These are phyloP conservation scores for Phytophthora tentaculata DNA, from an alignment of 352 stramenopile species.

Conservation along the genomic window DNA sequence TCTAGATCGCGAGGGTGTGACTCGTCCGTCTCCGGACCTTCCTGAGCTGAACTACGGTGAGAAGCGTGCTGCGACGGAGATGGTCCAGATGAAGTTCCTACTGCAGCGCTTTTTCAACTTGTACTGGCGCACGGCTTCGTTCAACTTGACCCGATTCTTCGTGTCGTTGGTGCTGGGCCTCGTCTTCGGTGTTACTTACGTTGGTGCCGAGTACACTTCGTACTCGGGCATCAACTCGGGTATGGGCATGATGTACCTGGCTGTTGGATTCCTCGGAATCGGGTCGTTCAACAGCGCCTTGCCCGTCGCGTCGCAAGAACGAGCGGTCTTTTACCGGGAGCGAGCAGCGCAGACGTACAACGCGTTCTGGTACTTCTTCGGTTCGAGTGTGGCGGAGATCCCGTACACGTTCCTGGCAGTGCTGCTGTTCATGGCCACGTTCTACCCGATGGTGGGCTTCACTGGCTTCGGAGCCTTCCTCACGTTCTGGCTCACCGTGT, in stretches of 20 bases:
- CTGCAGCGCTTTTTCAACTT: slow-evolving; percentile 58
- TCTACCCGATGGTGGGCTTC: not conserved
- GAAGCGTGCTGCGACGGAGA: slow-evolving; percentile 35
- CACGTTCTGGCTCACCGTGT: slow-evolving; percentile 22
- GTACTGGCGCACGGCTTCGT: slow-evolving; percentile 74
- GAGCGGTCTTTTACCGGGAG: slow-evolving; percentile 77
- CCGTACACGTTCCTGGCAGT: not conserved
- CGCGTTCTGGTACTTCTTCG: not conserved
- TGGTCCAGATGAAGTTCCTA: slow-evolving; percentile 42
- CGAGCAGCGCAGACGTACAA: not conserved
- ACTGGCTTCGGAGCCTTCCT: not conserved
- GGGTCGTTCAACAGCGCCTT: slow-evolving; percentile 70
- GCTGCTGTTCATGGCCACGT: not conserved
- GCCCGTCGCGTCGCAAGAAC: slow-evolving; percentile 68
- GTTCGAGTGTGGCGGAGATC: not conserved
- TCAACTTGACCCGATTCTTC: slow-evolving; percentile 45
- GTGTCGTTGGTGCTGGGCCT: slow-evolving; percentile 33
- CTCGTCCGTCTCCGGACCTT: slow-evolving; percentile 28
- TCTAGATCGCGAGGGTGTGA: slow-evolving; percentile 39
- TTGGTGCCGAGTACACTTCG: slow-evolving; percentile 24
- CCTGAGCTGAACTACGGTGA: slow-evolving; percentile 40
- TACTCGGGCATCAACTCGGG: slow-evolving; percentile 38
- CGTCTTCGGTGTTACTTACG: slow-evolving; percentile 31
- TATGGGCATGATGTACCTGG: slow-evolving; percentile 67
- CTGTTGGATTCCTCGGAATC: slow-evolving; percentile 69